Conservation (phyloP, 2,329 filamentous ascomycete species). For the Fusarium sp. region DNA sequence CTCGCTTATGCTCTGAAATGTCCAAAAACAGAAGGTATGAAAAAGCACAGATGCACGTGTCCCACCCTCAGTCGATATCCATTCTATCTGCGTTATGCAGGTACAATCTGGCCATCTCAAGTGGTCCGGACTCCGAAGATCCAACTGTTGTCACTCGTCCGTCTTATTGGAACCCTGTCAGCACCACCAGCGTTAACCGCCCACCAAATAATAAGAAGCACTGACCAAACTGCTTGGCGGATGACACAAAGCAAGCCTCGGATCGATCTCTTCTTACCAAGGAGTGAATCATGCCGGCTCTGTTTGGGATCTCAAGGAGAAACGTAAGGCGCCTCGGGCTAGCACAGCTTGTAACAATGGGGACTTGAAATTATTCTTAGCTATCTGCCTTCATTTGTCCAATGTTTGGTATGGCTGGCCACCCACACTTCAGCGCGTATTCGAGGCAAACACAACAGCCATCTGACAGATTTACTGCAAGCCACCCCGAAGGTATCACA, state of each 20-base stretch:
- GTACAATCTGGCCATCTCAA: slow-evolving; percentile 43
- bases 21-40: slow-evolving; percentile 20
- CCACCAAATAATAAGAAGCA: slow-evolving; percentile 8
- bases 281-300: slow-evolving; percentile 10
- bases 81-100: slow-evolving; percentile 38
- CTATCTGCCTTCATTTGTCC: neutral
- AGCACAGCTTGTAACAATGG: slow-evolving; percentile 1
- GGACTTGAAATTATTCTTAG: slow-evolving; percentile 22
- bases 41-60: slow-evolving; percentile 24
- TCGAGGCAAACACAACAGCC: slow-evolving; percentile 23
- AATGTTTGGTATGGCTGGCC: neutral
- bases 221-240: slow-evolving; percentile 13
- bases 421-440: slow-evolving; percentile 18
- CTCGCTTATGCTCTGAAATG: slow-evolving; percentile 6
- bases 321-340: slow-evolving; percentile 32
- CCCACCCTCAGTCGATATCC: slow-evolving; percentile 22
- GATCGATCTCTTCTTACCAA: neutral
- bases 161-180: slow-evolving; percentile 5
- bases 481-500: slow-evolving; percentile 31
- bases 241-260: slow-evolving; percentile 18
- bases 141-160: slow-evolving; percentile 25
- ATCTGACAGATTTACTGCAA: slow-evolving; percentile 31
- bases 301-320: slow-evolving; percentile 22
- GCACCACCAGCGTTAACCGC: slow-evolving; percentile 26
- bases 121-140: slow-evolving; percentile 40